Conservation (phyloP, 352 stramenopile genomes). For the Globisporangium nunn region DNA sequence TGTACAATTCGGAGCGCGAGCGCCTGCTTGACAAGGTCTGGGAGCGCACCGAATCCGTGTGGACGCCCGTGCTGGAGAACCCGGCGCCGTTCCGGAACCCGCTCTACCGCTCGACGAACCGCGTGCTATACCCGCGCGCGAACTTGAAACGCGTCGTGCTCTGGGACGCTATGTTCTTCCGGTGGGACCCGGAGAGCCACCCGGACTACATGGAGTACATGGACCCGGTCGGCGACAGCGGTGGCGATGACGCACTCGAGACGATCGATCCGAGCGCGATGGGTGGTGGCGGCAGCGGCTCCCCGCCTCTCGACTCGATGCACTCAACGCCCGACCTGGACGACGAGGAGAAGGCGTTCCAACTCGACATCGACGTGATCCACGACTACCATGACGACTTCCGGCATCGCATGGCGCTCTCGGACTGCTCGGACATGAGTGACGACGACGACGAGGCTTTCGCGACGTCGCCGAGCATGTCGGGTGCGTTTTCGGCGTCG, state of each 20-base stretch:
- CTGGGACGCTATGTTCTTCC: slow-evolving; percentile 82
- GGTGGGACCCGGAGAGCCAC: slow-evolving; percentile 71
- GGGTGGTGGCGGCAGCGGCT: slow-evolving; percentile 6
- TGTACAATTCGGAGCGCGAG: slow-evolving; percentile 83
- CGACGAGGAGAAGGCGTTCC: slow-evolving; percentile 54
- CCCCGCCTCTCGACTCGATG: slow-evolving; percentile 36
- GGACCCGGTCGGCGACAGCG: slow-evolving; percentile 38
- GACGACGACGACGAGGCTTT: slow-evolving; percentile 69
- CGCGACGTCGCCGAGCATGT: slow-evolving; percentile 25
- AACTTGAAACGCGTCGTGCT: slow-evolving; percentile 84
- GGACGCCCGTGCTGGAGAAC: slow-evolving; percentile 73
- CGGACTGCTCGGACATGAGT: slow-evolving; percentile 78
- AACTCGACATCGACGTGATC: slow-evolving; percentile 77
- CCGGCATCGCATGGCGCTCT: slow-evolving; percentile 47
- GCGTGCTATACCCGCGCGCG: slow-evolving; percentile 76
- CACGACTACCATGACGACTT: slow-evolving; percentile 73
- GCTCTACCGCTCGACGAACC: slow-evolving; percentile 70
- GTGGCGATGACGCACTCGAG: slow-evolving; percentile 28
- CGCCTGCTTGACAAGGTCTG: slow-evolving; percentile 80
- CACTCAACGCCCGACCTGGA: slow-evolving; percentile 26
- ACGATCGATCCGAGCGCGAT: slow-evolving; percentile 23
- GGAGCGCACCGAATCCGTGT: slow-evolving; percentile 81
- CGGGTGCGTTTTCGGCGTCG: slow-evolving; percentile 18
- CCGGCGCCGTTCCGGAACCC: slow-evolving; percentile 60
- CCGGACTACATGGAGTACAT: slow-evolving; percentile 86